Evolutionary conservation across 2,329 filamentous ascomycete genomes (phyloP), one percentile per base, ranked within the genome.

Genomic region (Dissoconium aciculare): DNA sequence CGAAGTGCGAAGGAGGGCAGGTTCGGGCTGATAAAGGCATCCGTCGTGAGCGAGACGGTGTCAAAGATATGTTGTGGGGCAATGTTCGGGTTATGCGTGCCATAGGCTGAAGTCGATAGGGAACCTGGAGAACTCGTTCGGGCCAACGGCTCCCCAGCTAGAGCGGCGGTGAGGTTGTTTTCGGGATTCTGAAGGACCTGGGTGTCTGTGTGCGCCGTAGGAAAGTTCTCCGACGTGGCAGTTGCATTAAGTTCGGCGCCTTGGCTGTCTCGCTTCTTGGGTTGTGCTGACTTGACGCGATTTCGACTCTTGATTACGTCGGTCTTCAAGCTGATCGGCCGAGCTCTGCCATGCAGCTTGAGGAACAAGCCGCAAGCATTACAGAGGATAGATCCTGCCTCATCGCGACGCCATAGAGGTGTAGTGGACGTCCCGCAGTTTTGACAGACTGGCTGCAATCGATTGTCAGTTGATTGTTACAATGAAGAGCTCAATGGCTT

Each of bases 301-400:
- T 98, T 98, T 50, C 89, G 83, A 64, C 85, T 94, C 67, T 98
- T 98, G 64, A 98, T 98, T 45, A 95, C 87, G 64, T 98, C 89
- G 28, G 89, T 95, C 68, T 98, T 98, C 48, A 98, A 70, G 47
- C 82, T 92, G 55, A 93, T 94, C 45, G 89, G 89, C 34, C 89
- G 77, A 37, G 89, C 74, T 15, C 85, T 79, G 41, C 85, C 85
- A 55, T 98, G 89, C 45, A 98, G 69, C 68, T 98, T 98, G 50
- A 95, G 70, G 59, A 95, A 98, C 34, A 98, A 70, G 37, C 89
- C 89, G 59, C 89, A 98, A 50, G 89, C 89, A 62, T 98, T 98
- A 74, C 89, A 98, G 31, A 98, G 78, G 21, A 98, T 87, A 1
- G 84, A 79, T 44, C 89, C 89, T 49, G 78, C 74, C 63, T 98